A percentile compares a stretch with the other conserved stretches of the same genome.
These are phyloP conservation scores for Sphaerulina musiva DNA, from an alignment of 2,329 filamentous ascomycete species.

Conservation along the genomic window DNA sequence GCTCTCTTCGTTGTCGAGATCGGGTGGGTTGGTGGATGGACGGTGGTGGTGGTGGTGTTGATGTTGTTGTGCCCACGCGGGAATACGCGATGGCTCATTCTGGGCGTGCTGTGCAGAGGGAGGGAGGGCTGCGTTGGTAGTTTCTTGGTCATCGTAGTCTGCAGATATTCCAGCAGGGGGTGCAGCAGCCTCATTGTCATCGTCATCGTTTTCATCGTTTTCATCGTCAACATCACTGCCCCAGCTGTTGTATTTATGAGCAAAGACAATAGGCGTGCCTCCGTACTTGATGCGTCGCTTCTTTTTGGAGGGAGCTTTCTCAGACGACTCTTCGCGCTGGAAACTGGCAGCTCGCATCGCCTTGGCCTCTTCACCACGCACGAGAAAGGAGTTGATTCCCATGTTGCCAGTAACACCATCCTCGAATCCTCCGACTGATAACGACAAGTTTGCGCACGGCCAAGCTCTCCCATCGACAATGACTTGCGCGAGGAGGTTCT, in stretches of 20 bases:
- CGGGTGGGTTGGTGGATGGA: not conserved
- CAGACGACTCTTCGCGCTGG: conserved; percentile 23
- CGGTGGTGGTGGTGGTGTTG: not conserved
- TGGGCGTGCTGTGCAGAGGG: conserved; percentile 8
- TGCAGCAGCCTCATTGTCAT: conserved; percentile 1
- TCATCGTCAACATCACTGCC: conserved; percentile 18
- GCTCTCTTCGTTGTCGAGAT: not conserved
- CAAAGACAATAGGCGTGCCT: conserved; percentile 36
- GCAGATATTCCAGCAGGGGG: conserved; percentile 2
- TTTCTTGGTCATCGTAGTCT: conserved; percentile 7
- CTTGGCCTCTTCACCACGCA: conserved; percentile 57
- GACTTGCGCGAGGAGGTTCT: conserved; percentile 69
- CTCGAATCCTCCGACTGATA: conserved; percentile 88
- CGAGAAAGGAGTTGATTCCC: conserved; percentile 79
- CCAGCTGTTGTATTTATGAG: conserved; percentile 20
- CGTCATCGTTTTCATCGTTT: conserved; percentile 15
- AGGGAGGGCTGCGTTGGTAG: not conserved
- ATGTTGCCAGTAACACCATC: conserved; percentile 77
- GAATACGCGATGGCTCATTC: not conserved
- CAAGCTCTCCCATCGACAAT: conserved; percentile 71
- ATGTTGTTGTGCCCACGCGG: conserved; percentile 13
- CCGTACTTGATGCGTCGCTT: conserved; percentile 31
- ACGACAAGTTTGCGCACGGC: conserved; percentile 84
- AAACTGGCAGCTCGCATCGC: conserved; percentile 33
- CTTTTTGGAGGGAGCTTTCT: conserved; percentile 30